Evolutionary conservation across 2,329 filamentous ascomycete species (phyloP).

Genomic region (Sclerotinia subarctica): DNA sequence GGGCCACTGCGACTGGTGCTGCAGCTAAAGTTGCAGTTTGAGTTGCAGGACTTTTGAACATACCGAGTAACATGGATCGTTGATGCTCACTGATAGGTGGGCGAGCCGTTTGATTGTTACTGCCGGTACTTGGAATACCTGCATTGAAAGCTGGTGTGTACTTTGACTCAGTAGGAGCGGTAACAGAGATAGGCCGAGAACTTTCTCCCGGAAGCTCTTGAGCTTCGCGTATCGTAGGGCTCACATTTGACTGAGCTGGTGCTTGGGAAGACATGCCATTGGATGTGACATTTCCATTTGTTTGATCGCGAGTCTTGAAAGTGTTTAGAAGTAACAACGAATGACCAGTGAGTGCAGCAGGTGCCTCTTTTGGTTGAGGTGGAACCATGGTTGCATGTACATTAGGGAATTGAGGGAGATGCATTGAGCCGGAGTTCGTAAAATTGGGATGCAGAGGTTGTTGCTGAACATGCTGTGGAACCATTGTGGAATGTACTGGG

Average conservation of each 20-base stretch:
- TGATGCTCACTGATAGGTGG: conserved; percentile 33
- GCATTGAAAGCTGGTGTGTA: conserved; percentile 13
- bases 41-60: conserved; percentile 36
- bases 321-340: conserved; percentile 47
- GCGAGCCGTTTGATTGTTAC: conserved; percentile 23
- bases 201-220: conserved; percentile 36
- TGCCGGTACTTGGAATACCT: background rate
- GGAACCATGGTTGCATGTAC: conserved; percentile 34
- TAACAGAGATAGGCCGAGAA: conserved; percentile 14
- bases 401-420: conserved; percentile 33
- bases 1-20: conserved; percentile 26
- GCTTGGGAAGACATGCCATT: conserved; percentile 27
- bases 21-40: conserved; percentile 24
- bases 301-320: conserved; percentile 41
- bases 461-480: conserved; percentile 36
- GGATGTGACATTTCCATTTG: conserved; percentile 17
- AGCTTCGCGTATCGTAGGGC: conserved; percentile 21
- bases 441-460: conserved; percentile 20
- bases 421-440: conserved; percentile 20
- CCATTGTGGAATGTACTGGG: conserved; percentile 35
- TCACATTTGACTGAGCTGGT: conserved; percentile 22
- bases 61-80: conserved; percentile 33
- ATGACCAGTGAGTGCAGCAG: conserved; percentile 42
- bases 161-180: conserved; percentile 17
- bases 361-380: conserved; percentile 27